Evolutionary conservation across 306 rosid species (phyloP).

Genomic region (Canavalia ensiformis): DNA sequence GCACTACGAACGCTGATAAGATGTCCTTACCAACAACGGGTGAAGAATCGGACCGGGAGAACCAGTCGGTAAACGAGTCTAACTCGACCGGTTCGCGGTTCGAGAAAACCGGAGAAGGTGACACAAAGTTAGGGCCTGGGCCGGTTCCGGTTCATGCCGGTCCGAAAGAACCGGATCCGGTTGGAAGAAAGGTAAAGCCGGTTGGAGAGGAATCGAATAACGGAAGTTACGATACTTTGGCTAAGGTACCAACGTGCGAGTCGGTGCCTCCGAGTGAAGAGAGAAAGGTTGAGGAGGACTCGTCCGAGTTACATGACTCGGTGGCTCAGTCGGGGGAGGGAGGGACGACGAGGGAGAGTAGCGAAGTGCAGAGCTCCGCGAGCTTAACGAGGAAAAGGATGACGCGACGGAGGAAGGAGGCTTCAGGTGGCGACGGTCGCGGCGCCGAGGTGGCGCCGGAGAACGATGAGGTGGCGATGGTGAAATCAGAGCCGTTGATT

Average conservation of each 20-base stretch:
- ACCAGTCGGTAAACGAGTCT: constrained; percentile 82
- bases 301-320: constrained; percentile 72
- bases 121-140: constrained; percentile 28
- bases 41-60: constrained; percentile 74
- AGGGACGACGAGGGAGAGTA: constrained; percentile 66
- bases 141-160: constrained; percentile 44
- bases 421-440: constrained; percentile 34
- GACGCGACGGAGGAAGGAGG: constrained; percentile 54
- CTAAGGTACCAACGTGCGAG: constrained; percentile 55
- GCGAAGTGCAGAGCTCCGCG: constrained; percentile 90
- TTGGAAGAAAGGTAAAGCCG: constrained; percentile 45
- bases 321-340: constrained; percentile 68
- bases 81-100: constrained; percentile 82
- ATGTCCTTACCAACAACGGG: constrained; percentile 38
- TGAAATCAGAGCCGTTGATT: constrained; percentile 70
- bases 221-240: constrained; percentile 71
- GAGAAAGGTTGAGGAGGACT: constrained; percentile 57
- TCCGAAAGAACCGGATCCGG: constrained; percentile 47
- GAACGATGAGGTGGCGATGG: constrained; percentile 39
- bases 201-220: constrained; percentile 67
- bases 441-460: constrained; percentile 42
- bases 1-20: constrained; percentile 42
- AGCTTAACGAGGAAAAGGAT: constrained; percentile 68
- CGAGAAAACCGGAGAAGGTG: constrained; percentile 55
- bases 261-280: constrained; percentile 60